Base-by-base conservation (phyloP, 2,329 filamentous ascomycete species). In the Allantophomopsis lycopodina region DNA sequence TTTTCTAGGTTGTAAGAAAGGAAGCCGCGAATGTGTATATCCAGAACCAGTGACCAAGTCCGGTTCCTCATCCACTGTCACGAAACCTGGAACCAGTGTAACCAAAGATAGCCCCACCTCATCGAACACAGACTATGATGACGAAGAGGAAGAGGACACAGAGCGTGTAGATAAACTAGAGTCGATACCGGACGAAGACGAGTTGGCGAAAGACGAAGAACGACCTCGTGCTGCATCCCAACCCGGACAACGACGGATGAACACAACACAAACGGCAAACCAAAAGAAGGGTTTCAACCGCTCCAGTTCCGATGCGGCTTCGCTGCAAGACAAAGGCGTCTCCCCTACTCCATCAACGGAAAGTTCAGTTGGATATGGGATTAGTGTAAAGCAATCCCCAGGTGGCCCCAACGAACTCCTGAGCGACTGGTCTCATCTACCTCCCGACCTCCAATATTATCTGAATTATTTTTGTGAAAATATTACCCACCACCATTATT, bases 1-100 rank as follows among this genome's bases (percentile, higher is more conserved):
- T 12, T 28, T 15, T 20, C 18, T 8, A 82, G 87, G 89, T 53
- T 98, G 91, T 60, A 81, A 78, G 50, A 98, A 96, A 61, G 91
- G 89, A 37, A 83, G 79, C 49, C 75, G 91, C 60, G 85, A 94
- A 47, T 98, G 91, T 57, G 69, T 83, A 42, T 98, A 95, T 57
- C 89, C 91, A 2, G 85, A 89, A 36, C 66, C 78, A 21, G 63
- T 74, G 36, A 56, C 62, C 8, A 50, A 62, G 5, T 42, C 47
- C 18, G 60, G 57, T 41, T 32, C 46, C 21, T 37, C 38, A 23
- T 40, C 48, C 33, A 37, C 40, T 35, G 40, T 39, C 33, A 32
- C 37, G 35, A 40, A 45, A 32, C 44, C 42, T 10, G 48, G 32
- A 71, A 67, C 46, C 56, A 61, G 17, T 49, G 59, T 37, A 7